A percentile compares a stretch with the other conserved stretches of the same genome.
Evolutionary conservation across 2,329 filamentous ascomycete genomes (phyloP).

Genomic region (Paramyrothecium roridum): DNA sequence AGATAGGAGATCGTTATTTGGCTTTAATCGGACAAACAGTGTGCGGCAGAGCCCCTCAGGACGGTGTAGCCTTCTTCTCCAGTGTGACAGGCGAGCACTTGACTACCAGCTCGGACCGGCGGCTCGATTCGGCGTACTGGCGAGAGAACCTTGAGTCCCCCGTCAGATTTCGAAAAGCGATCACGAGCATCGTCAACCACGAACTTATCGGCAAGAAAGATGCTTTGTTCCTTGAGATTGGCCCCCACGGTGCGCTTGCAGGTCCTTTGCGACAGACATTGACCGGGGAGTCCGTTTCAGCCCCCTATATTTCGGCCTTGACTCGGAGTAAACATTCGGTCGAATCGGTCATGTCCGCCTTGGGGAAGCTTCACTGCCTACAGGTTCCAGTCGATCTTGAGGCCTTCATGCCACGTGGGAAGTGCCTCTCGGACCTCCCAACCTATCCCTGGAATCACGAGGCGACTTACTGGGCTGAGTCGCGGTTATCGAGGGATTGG

Average conservation of each 20-base stretch:
- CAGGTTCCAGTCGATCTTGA: conserved; percentile 13
- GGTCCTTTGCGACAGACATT: conserved; percentile 20
- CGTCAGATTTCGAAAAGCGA: conserved; percentile 18
- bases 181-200: conserved; percentile 5
- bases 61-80: no score
- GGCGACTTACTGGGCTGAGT: conserved; percentile 26
- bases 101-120: no score
- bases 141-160: conserved; percentile 23
- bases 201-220: neutral
- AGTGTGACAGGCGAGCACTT: no score
- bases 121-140: no score
- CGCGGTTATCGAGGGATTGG: conserved; percentile 24
- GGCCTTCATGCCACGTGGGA: conserved; percentile 2
- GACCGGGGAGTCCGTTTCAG: neutral
- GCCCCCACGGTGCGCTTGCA: conserved; percentile 19
- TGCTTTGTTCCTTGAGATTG: conserved; percentile 19
- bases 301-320: conserved; percentile 11
- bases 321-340: conserved; percentile 9
- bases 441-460: conserved; percentile 35
- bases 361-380: conserved; percentile 14
- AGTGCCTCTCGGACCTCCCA: conserved; percentile 23
- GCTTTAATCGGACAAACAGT: no score
- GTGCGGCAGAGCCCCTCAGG: no score
- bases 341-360: conserved; percentile 15
- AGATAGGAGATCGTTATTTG: no score